Evolutionary conservation across 2,329 filamentous ascomycete genomes (phyloP), one percentile per base, ranked within the genome.

Genomic region (Thelonectria olida): DNA sequence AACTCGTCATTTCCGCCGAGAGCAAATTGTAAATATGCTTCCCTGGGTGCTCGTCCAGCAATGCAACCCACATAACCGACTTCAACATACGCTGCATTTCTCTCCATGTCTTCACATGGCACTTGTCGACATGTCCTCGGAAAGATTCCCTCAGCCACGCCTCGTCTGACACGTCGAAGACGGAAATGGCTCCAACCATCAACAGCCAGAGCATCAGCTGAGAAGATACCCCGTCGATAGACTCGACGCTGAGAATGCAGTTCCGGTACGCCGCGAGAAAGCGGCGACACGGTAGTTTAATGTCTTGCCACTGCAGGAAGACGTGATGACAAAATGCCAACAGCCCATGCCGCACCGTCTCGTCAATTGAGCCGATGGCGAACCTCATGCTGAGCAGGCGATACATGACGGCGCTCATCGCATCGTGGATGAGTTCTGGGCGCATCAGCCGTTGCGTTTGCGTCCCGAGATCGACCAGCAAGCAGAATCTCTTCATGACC

Each of bases 321-420:
- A 79, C 59, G 54, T 72, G 69, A n/a, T 68, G 73, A 5, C 72
- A 71, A 51, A 79, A 80, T 15, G 73, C 73, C 1, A 82, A 61
- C 1, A 82, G 68, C 15, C 79, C 78, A 8, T 78, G 71, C 2
- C 79, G 76, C 10, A 82, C 64, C 1, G 71, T 67, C 63, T 81
- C 78, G 34, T 78, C 65, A 5, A 66, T 47, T 1, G 74, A 74
- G 12, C 64, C 67, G 2, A 25, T 15, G 6, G 68, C 59, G 55
- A 76, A 76, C 4, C 54, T 49, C 71, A 76, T 75, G 31, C 70
- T 45, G 17, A 81, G 64, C 2, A 82, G 72, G 3, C 74, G 77
- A 64, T 82, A 82, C 68, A 78, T 76, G 25, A 78, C 71, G 15
- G 79, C 75, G 2, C 68, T 64, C 76, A 81, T 80, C 22, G 73